phyloP scores from a whole-genome alignment of 108 stramenopile species.

The Nannochloropsis salina region DNA sequence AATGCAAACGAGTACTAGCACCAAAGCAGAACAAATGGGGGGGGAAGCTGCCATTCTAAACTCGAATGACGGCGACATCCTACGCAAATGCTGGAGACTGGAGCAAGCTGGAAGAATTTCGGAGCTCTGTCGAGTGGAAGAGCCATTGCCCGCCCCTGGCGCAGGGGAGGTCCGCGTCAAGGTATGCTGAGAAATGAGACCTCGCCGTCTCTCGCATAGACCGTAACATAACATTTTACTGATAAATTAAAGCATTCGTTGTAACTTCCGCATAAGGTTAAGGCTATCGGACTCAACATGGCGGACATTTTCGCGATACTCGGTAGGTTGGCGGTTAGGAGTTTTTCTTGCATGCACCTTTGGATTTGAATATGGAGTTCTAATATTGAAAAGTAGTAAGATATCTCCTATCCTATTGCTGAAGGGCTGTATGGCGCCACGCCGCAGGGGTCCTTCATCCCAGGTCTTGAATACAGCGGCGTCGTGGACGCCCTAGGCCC shows the following conservation, averaged over 20 bases:
- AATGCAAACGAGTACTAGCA: neutral
- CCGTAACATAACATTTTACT: too few relatives aligned
- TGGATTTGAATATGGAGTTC: neutral
- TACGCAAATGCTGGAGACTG: neutral
- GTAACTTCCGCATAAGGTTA: neutral
- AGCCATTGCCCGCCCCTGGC: neutral
- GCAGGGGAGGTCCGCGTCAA: neutral
- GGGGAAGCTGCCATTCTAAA: neutral
- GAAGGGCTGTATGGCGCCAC: neutral
- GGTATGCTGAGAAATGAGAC: neutral
- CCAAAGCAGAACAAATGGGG: too few relatives aligned
- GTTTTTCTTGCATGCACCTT: neutral
- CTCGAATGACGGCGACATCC: neutral
- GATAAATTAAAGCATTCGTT: too few relatives aligned
- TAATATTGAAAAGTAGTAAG: neutral
- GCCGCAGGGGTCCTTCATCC: neutral
- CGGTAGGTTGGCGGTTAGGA: neutral
- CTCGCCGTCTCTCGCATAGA: too few relatives aligned
- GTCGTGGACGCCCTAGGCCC: neutral
- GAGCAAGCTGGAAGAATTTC: neutral
- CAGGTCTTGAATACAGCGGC: constrained; percentile 4
- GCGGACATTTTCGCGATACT: neutral
- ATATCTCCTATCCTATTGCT: neutral
- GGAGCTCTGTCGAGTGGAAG: constrained; percentile 1
- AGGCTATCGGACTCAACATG: neutral